Percentiles rank a stretch among this genome's conserved stretches.
Conservation (phyloP, 192 early-diverging fungal genomes). For the Coemansia sp. region DNA sequence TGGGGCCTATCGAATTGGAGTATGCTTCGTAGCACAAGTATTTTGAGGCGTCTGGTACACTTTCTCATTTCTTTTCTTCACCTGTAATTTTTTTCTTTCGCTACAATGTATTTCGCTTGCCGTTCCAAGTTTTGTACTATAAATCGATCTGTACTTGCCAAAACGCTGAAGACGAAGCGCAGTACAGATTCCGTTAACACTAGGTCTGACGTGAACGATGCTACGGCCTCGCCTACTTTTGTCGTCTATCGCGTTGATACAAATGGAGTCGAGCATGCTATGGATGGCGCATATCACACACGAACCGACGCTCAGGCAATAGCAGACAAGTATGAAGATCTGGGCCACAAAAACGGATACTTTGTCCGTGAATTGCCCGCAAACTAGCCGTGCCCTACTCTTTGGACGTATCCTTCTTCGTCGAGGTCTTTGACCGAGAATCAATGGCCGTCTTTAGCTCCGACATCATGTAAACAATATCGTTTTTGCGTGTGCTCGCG, state of each 20-base stretch:
- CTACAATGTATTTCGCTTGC: background rate
- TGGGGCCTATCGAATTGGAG: background rate
- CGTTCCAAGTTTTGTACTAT: background rate
- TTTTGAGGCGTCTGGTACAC: background rate
- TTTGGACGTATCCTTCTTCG: background rate
- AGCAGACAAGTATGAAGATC: constrained; percentile 26
- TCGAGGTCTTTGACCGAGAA: constrained; percentile 10
- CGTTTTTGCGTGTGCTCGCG: constrained; percentile 12
- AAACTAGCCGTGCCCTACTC: background rate
- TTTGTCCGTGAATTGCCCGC: constrained; percentile 19
- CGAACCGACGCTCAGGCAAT: constrained; percentile 14
- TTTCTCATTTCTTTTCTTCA: background rate
- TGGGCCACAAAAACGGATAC: constrained; percentile 44
- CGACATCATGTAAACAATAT: constrained; percentile 36
- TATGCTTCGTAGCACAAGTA: background rate
- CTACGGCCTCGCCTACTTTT: background rate
- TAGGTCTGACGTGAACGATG: background rate
- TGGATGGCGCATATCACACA: constrained; percentile 19
- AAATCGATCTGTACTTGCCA: background rate
- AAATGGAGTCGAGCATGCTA: constrained; percentile 33
- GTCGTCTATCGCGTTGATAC: constrained; percentile 34
- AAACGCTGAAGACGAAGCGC: background rate
- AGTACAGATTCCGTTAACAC: background rate
- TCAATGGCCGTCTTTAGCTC: constrained; percentile 48
- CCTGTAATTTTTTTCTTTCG: constrained; percentile 1